Evolutionary conservation across 208 protist species (phyloP), one percentile per base, ranked within the genome.

Genomic region (Trypanosoma congolense): DNA sequence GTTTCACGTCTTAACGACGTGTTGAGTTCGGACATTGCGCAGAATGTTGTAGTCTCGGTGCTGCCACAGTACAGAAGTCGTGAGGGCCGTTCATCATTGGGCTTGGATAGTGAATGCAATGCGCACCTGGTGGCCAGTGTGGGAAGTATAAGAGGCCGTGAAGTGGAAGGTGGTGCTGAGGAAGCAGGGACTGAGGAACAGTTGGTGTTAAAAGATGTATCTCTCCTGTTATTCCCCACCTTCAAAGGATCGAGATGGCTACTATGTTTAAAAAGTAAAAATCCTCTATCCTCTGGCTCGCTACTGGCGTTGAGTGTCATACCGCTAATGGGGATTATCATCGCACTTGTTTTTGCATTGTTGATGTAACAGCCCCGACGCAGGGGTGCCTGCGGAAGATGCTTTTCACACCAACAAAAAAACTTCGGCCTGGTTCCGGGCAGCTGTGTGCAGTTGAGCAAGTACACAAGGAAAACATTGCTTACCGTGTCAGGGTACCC

Each of bases 21-120:
- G 35, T 40, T 90, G 14, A 82, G 71, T 12, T 78, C 73, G 1
- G 87, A 93, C 45, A 87, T 93, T 61, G 83, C 83, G 12, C 87
- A 93, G 56, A 85, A 89, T 49, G 71, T 90, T 14, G 65, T 83
- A 9, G 64, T 93, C 21, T 82, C 80, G 31, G 65, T 61, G 9
- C 25, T 91, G 41, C 74, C 80, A 5, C 53, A 49, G 50, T 57
- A 35, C 16, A 46, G 50, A 26, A 1, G 6, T 14, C 9, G 18
- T 9, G 21, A 40, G 8, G 14, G 14, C 14, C 14, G 10, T 40
- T 40, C 14, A 14, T 14, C 14, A n/a, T n/a, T 14, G 35, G 10
- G 35, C 35, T 14, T n/a, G 10, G 35, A 8, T 26, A 21, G 42
- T 25, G 42, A 46, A 38, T 16, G 12, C 12, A 38, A 12, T 38